phyloP scores from a whole-genome alignment of 2,329 filamentous ascomycete species.

The Venturia nashicola region DNA sequence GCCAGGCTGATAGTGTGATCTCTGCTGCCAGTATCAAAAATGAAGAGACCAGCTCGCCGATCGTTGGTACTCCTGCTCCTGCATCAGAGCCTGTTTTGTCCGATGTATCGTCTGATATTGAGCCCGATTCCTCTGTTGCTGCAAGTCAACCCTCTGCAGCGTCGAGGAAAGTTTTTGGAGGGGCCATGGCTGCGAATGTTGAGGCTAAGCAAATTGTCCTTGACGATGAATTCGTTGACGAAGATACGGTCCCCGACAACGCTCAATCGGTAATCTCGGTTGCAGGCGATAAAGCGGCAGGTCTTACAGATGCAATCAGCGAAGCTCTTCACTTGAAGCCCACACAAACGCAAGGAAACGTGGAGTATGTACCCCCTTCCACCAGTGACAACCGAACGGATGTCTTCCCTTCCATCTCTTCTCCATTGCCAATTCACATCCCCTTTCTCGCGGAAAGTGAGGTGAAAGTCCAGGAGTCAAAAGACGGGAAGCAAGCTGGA shows the following conservation, averaged over 20 bases:
- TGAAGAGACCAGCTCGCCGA: constrained; percentile 2
- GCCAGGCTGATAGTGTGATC: constrained; percentile 12
- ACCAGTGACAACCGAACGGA: background rate
- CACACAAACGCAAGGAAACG: constrained; percentile 19
- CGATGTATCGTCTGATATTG: background rate
- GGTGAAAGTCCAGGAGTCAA: background rate
- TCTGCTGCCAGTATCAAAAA: constrained; percentile 14
- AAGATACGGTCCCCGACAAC: constrained; percentile 3
- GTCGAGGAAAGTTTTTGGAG: constrained; percentile 41
- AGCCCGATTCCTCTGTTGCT: background rate
- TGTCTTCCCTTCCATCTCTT: background rate
- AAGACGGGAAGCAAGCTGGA: background rate
- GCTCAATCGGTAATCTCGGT: constrained; percentile 4
- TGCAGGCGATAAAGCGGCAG: constrained; percentile 7
- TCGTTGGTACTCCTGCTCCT: constrained; percentile 9
- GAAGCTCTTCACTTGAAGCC: constrained; percentile 6
- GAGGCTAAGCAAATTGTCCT: constrained; percentile 34
- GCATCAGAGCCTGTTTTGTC: constrained; percentile 16
- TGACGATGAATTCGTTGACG: constrained; percentile 7
- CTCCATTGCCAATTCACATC: background rate
- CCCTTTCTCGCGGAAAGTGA: background rate
- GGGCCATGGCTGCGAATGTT: constrained; percentile 39
- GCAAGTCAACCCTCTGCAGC: constrained; percentile 12
- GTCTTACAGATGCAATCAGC: constrained; percentile 7
- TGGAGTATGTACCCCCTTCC: constrained; percentile 26